Percentiles rank a stretch among this genome's conserved stretches.
These are phyloP conservation scores for Starmerella vaccinii DNA, from an alignment of 805 yeast species.

Conservation along the genomic window DNA sequence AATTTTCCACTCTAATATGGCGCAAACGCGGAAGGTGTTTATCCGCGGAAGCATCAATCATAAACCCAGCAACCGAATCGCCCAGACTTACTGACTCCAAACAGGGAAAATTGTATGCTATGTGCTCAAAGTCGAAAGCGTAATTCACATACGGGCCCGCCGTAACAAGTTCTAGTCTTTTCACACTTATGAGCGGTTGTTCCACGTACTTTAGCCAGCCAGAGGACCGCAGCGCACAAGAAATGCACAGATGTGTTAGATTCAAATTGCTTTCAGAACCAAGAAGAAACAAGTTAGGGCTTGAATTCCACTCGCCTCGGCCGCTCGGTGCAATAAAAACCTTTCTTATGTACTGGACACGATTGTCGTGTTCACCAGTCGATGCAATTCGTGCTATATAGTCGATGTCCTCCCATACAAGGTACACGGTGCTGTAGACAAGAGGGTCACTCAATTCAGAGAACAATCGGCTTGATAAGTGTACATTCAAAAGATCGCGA, in stretches of 20 bases:
- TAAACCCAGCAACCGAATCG: constrained; percentile 9
- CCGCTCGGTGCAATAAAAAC: constrained; percentile 6
- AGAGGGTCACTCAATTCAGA: constrained; percentile 9
- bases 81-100: constrained; percentile 12
- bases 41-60: constrained; percentile 6
- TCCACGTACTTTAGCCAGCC: constrained; percentile 24
- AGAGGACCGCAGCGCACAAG: constrained; percentile 11
- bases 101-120: constrained; percentile 12
- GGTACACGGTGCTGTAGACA: constrained; percentile 3
- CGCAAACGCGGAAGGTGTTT: background rate
- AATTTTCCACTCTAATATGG: constrained; percentile 10
- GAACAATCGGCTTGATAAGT: constrained; percentile 7
- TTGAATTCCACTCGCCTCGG: constrained; percentile 23
- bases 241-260: background rate
- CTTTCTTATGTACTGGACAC: background rate
- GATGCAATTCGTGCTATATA: background rate
- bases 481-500: constrained; percentile 9
- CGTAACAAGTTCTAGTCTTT: constrained; percentile 4
- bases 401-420: constrained; percentile 16
- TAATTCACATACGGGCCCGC: constrained; percentile 2
- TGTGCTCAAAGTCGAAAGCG: constrained; percentile 22
- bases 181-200: constrained; percentile 4
- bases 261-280: background rate
- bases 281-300: constrained; percentile 11
- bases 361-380: background rate